Evolutionary conservation across 176 grass and related monocot species (phyloP), one percentile per base, ranked within the genome.

Genomic region (Avena atlantica): DNA sequence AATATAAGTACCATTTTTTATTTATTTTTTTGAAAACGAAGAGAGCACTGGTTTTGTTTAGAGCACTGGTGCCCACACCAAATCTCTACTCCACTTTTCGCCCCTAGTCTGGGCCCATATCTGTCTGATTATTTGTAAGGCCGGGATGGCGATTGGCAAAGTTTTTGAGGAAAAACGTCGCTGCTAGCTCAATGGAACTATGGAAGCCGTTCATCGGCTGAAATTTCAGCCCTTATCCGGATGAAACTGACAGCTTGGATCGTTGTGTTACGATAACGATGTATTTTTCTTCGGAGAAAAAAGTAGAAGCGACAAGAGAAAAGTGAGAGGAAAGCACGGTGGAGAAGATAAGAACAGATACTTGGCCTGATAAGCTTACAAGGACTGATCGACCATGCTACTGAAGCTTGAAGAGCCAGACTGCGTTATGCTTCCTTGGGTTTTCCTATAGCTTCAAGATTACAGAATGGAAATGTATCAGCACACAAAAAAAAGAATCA

Each of bases 291-390:
- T 50, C 7, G 29, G 13, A 76, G 19, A 3, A 60, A 40, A 74
- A 69, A 36, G 77, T 19, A 23, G 40, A 61, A 3, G 70, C 66
- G 45, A 40, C 19, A 20, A 36, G 13, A 78, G 49, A 78, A 25
- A 31, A 57, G 19, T 14, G 65, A 57, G 1, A 34, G 17, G 74
- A 34, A 21, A 27, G 51, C 58, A 37, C 19, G 58, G 48, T 7
- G 25, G 49, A 70, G 50, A 83, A 73, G 79, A 73, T 87, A 87
- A 56, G 78, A 62, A n/a, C 3, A 21, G 21, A 70, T 83, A 57
- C 37, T 70, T 42, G 42, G 51, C 68, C 57, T 21, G 4, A 8
- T 74, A 69, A 4, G 37, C 27, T 67, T 16, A 74, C 7, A 24
- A 72, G 27, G 53, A 25, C 45, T 60, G 72, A 61, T 25, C 45